Conservation (phyloP, 257 asterid genomes). For the Primulina huaijiensis region DNA sequence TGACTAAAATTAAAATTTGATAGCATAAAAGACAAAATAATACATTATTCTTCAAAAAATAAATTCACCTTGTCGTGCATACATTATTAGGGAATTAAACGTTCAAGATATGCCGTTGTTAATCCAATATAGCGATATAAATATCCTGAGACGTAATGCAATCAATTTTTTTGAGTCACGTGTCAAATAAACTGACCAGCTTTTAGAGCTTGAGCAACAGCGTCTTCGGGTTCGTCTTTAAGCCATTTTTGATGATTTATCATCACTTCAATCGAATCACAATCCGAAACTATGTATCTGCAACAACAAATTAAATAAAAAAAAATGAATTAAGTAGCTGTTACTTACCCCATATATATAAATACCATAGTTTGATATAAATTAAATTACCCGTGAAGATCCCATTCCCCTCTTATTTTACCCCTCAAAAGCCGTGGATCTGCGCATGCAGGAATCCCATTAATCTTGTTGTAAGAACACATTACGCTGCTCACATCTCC, state of each 20-base stretch:
- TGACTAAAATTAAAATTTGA: too few species aligned
- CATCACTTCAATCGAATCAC: slow-evolving; percentile 45
- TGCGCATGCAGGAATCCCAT: slow-evolving; percentile 53
- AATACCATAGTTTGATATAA: not conserved
- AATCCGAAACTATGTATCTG: slow-evolving; percentile 49
- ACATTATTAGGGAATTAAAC: too few species aligned
- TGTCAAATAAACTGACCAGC: slow-evolving; percentile 30
- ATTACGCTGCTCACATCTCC: slow-evolving; percentile 42
- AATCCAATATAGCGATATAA: too few species aligned
- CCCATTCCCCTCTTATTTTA: slow-evolving; percentile 42
- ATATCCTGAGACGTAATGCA: not conserved
- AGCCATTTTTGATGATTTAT: slow-evolving; percentile 33
- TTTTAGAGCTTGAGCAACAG: slow-evolving; percentile 40
- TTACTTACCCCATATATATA: too few species aligned
- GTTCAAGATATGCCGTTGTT: too few species aligned
- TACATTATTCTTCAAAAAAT: too few species aligned
- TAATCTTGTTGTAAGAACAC: slow-evolving; percentile 50
- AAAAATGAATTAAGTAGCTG: not conserved
- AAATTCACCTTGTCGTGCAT: too few species aligned
- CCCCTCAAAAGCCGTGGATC: slow-evolving; percentile 34
- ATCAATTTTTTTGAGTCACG: not conserved
- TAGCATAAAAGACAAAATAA: too few species aligned
- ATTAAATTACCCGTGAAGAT: slow-evolving; percentile 37
- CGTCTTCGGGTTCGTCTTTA: slow-evolving; percentile 35
- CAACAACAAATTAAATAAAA: too few species aligned